phyloP scores from a whole-genome alignment of 2,329 filamentous ascomycete species.

The Xylariales sp. region DNA sequence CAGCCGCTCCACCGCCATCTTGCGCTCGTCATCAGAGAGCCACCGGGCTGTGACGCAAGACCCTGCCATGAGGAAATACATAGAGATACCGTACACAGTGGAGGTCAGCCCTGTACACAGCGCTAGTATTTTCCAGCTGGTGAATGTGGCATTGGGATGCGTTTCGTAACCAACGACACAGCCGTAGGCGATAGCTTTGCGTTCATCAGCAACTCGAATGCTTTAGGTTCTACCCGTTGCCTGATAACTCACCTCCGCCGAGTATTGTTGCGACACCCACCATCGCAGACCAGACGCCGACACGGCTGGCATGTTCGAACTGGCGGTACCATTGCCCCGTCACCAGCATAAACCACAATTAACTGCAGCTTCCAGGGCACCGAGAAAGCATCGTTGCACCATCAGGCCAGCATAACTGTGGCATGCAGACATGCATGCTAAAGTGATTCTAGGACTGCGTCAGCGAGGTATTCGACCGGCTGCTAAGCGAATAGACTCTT shows the following conservation, averaged over 20 bases:
- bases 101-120: constrained; percentile 26
- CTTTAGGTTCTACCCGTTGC: too few species aligned
- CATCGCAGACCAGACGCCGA: background rate
- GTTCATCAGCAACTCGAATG: too few species aligned
- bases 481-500: too few species aligned
- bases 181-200: constrained; percentile 26
- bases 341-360: constrained; percentile 14
- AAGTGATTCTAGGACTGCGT: too few species aligned
- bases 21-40: constrained; percentile 15
- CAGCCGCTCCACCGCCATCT: constrained; percentile 24
- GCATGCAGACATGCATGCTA: constrained; percentile 10
- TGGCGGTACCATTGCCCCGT: constrained; percentile 5
- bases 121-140: constrained; percentile 27
- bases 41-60: constrained; percentile 22
- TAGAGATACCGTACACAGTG: constrained; percentile 18
- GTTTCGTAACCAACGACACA: constrained; percentile 5
- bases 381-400: constrained; percentile 13
- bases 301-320: constrained; percentile 5
- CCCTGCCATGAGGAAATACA: constrained; percentile 22
- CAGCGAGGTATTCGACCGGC: too few species aligned
- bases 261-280: constrained; percentile 21
- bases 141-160: constrained; percentile 21
- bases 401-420: constrained; percentile 23
- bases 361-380: constrained; percentile 11
- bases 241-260: too few species aligned